These are phyloP conservation scores for Dryadomyces sulphureus DNA, from an alignment of 2,329 filamentous ascomycete species.

Conservation along the genomic window DNA sequence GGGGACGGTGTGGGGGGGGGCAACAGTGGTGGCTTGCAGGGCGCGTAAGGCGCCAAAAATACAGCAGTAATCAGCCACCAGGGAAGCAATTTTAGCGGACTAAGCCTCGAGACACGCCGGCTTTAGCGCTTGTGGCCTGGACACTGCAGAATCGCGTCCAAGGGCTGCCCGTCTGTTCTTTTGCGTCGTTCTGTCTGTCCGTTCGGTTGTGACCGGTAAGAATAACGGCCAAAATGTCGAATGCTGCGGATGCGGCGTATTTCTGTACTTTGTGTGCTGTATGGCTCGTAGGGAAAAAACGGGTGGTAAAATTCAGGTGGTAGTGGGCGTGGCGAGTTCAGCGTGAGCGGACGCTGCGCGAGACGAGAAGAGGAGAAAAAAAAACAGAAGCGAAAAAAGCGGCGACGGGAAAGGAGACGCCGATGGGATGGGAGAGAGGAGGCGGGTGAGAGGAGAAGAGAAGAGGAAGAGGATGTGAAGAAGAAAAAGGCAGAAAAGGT, in stretches of 20 bases:
- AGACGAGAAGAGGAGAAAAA: not conserved
- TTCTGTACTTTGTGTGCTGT: too few relatives aligned
- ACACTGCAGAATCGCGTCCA: not conserved
- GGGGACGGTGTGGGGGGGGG: not conserved
- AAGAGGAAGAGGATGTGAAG: not conserved
- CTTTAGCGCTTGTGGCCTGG: not conserved
- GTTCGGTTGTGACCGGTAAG: too few relatives aligned
- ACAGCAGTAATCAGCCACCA: not conserved
- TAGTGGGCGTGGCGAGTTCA: too few relatives aligned
- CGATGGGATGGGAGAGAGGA: too few relatives aligned
- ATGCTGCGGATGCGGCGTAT: too few relatives aligned
- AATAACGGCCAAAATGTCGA: too few relatives aligned
- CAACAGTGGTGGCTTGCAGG: not conserved
- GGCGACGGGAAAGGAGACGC: not conserved
- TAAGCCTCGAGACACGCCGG: not conserved
- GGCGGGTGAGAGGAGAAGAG: not conserved
- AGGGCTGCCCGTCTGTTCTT: not conserved
- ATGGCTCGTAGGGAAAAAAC: not conserved
- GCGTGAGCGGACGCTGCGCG: not conserved
- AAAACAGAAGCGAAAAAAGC: not conserved
- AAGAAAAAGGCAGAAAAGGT: not conserved
- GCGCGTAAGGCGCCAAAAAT: not conserved
- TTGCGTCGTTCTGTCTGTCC: not conserved
- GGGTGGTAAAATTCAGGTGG: not conserved
- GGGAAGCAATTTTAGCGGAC: not conserved